Evolutionary conservation across 805 yeast genomes (phyloP), one percentile per base, ranked within the genome.

Genomic region (Saccharomyces eubayanus): DNA sequence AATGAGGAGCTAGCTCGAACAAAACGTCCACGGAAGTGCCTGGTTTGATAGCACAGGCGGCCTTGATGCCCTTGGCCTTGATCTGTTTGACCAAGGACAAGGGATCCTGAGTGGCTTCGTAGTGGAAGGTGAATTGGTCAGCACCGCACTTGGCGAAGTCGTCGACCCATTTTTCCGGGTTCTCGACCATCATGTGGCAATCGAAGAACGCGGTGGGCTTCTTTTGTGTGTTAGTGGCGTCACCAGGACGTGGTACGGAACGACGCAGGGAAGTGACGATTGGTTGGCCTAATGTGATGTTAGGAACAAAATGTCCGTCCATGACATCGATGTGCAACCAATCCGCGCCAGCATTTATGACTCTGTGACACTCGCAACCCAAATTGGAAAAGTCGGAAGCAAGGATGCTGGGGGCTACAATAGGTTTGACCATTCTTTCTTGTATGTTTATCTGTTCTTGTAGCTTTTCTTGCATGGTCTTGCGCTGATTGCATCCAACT

Each of bases 281-380:
- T 53, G 96, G 96, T 40, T 96, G 89, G 28, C 99, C 99, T 64
- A 94, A 76, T 1, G 97, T 85, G 60, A 94, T 85, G 74, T 94
- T 94, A 60, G 99, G 99, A 50, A 94, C 99, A 68, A 94, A 94
- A 72, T 92, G 91, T 49, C 99, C 99, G 69, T 94, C 99, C 99
- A 94, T 94, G 49, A 94, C 92, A 72, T 94, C 99, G 51, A 94
- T 83, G 72, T 94, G 99, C 57, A 94, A 83, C 99, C 99, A 94
- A 64, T 92, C 96, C 21, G 97, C 96, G 27, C 87, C 85, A 53
- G 85, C 77, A 51, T 82, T 80, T 66, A 89, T 83, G 73, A 91
- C 86, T 55, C 79, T 77, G 66, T 85, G 86, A 72, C 97, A 89
- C 58, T 91, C 92, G 60, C 89, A 81, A 50, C 95, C 97, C 57